Evolutionary conservation across 441 rosid genomes (phyloP).

Genomic region (Theobroma grandiflorum): DNA sequence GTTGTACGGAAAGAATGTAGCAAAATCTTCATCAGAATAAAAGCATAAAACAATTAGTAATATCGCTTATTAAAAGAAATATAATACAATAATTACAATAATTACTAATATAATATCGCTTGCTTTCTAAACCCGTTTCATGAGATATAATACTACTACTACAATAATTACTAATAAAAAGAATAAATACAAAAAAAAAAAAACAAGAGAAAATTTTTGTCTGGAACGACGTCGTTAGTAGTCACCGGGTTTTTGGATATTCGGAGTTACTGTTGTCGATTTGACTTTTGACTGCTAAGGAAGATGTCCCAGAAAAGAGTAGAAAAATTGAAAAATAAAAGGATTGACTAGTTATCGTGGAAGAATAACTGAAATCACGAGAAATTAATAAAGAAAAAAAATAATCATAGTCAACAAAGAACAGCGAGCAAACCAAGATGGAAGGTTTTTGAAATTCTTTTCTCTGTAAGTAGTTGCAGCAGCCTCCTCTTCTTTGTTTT

Average conservation of each 20-base stretch:
- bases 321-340: neutral
- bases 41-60: too few relatives aligned
- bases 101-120: too few relatives aligned
- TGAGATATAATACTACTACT: too few relatives aligned
- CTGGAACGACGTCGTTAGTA: neutral
- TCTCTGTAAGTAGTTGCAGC: slow-evolving; percentile 25
- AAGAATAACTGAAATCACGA: slow-evolving; percentile 18
- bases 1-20: too few relatives aligned
- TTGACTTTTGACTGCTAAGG: neutral
- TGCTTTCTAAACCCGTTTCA: neutral
- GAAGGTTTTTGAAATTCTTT: neutral
- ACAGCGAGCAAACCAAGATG: slow-evolving; percentile 22
- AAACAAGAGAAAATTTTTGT: neutral
- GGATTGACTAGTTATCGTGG: slow-evolving; percentile 1
- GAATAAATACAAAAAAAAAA: neutral
- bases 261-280: neutral
- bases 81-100: too few relatives aligned
- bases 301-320: slow-evolving; percentile 11
- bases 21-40: too few relatives aligned
- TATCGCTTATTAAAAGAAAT: too few relatives aligned
- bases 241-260: neutral
- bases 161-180: neutral
- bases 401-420: slow-evolving; percentile 21
- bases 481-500: neutral
- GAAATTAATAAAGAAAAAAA: slow-evolving; percentile 3